These are phyloP conservation scores for Penicillium cinerascens DNA, from an alignment of 495 filamentous ascomycete species.

Conservation along the genomic window DNA sequence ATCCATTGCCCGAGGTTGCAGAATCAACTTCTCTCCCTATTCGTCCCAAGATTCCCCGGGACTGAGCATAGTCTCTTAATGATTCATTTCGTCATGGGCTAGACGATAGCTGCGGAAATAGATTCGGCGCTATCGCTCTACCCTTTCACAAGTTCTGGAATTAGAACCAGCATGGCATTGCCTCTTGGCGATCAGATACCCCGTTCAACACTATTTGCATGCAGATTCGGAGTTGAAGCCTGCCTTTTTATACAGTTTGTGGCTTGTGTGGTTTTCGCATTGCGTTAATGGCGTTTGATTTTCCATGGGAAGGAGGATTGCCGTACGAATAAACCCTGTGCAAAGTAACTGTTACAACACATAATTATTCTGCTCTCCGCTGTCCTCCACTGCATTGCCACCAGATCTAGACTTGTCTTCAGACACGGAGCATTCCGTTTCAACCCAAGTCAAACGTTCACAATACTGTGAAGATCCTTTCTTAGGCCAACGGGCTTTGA, in stretches of 20 bases:
- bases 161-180: constrained; percentile 15
- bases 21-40: constrained; percentile 19
- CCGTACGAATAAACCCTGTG: background rate
- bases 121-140: constrained; percentile 4
- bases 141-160: constrained; percentile 10
- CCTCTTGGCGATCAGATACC: constrained; percentile 16
- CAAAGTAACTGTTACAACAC: background rate
- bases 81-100: constrained; percentile 4
- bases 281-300: constrained; percentile 25
- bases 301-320: background rate
- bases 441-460: too few relatives aligned
- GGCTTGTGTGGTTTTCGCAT: constrained; percentile 2
- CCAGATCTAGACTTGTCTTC: background rate
- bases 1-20: constrained; percentile 3
- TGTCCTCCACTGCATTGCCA: background rate
- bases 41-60: constrained; percentile 17
- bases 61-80: constrained; percentile 14
- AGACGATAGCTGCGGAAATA: background rate
- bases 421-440: too few relatives aligned
- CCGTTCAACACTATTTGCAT: constrained; percentile 27
- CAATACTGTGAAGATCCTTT: too few relatives aligned
- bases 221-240: constrained; percentile 18
- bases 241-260: constrained; percentile 16
- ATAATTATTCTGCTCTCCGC: background rate
- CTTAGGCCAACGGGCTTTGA: too few relatives aligned